These are phyloP conservation scores for Stropharia rugosoannulata DNA, from an alignment of 768 basidiomycete species.

Conservation along the genomic window DNA sequence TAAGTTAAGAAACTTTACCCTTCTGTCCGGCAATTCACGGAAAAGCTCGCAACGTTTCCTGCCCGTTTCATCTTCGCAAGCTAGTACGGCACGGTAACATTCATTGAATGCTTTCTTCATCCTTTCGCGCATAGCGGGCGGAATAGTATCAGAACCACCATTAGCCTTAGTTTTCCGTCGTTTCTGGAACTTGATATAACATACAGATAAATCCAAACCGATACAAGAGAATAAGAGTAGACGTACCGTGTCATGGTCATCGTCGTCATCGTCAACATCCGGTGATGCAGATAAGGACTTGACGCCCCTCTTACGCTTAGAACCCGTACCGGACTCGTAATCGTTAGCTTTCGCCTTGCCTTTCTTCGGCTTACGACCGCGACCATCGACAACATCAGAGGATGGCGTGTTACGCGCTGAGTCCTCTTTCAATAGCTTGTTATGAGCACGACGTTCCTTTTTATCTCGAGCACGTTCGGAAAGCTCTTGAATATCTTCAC, in stretches of 20 bases:
- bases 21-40: constrained; percentile 79
- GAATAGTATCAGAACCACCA: constrained; percentile 44
- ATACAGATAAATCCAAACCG: neutral
- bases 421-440: constrained; percentile 55
- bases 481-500: constrained; percentile 76
- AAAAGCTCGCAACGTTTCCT: constrained; percentile 87
- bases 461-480: constrained; percentile 63
- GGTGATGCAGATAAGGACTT: constrained; percentile 80
- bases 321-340: constrained; percentile 45
- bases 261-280: constrained; percentile 68
- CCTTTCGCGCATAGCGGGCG: constrained; percentile 61
- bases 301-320: constrained; percentile 75
- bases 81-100: constrained; percentile 70
- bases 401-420: constrained; percentile 66
- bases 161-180: constrained; percentile 72
- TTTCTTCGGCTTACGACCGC: constrained; percentile 71
- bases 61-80: constrained; percentile 69
- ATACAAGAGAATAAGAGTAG: neutral
- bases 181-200: constrained; percentile 49
- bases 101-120: constrained; percentile 86
- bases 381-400: constrained; percentile 55
- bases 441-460: constrained; percentile 61
- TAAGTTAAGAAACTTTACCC: constrained; percentile 39
- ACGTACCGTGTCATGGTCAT: constrained; percentile 66
- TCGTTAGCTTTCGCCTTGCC: constrained; percentile 60